Percentiles rank a stretch among this genome's conserved stretches.
Conservation (phyloP, 495 filamentous ascomycete genomes). For the Penicillium daleae region DNA sequence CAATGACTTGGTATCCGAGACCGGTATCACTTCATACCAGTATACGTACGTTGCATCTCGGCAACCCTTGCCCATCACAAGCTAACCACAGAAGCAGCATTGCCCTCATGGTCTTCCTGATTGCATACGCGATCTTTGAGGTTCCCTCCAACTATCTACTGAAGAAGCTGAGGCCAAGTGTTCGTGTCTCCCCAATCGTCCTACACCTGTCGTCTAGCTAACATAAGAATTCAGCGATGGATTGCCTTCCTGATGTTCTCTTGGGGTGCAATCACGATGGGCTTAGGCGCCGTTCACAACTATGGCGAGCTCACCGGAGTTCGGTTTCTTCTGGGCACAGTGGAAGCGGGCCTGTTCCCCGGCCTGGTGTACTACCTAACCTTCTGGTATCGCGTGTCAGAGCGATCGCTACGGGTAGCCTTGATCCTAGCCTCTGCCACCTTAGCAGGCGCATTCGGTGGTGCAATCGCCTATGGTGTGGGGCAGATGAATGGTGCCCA, state of each 20-base stretch:
- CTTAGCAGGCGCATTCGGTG: slow-evolving; percentile 72
- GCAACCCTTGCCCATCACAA: background rate
- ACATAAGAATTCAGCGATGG: slow-evolving; percentile 6
- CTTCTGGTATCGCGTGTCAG: slow-evolving; percentile 70
- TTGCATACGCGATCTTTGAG: background rate
- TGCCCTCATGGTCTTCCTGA: background rate
- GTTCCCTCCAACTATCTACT: background rate
- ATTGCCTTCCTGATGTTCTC: background rate
- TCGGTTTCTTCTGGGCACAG: slow-evolving; percentile 63
- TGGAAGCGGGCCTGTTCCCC: slow-evolving; percentile 64
- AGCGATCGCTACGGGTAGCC: slow-evolving; percentile 65
- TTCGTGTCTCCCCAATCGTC: slow-evolving; percentile 65
- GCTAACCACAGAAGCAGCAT: slow-evolving; percentile 54
- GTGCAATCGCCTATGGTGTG: slow-evolving; percentile 66
- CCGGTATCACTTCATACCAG: slow-evolving; percentile 61
- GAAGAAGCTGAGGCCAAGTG: background rate
- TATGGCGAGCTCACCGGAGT: slow-evolving; percentile 22
- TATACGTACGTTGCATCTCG: slow-evolving; percentile 58
- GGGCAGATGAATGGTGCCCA: slow-evolving; percentile 65
- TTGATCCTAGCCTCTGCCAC: slow-evolving; percentile 70
- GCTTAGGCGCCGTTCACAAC: background rate
- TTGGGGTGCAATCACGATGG: background rate
- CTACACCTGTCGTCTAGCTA: slow-evolving; percentile 20
- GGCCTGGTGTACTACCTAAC: slow-evolving; percentile 71
- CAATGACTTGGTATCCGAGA: slow-evolving; percentile 67